These are phyloP conservation scores for Aspergillus ostianus DNA, from an alignment of 495 filamentous ascomycete species.

Conservation along the genomic window DNA sequence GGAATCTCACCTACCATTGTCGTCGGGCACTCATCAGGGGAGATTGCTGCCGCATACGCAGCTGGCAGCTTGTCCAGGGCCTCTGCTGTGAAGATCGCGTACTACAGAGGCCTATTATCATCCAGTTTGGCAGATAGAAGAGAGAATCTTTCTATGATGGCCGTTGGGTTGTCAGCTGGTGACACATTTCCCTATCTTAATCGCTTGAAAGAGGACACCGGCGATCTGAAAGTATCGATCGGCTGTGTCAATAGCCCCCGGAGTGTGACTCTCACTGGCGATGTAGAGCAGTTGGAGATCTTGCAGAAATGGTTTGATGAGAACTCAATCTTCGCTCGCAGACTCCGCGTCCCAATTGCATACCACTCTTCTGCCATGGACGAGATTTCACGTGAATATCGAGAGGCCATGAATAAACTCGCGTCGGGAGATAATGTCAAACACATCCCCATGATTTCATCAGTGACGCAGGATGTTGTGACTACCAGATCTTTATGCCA, in stretches of 20 bases:
- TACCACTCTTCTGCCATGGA: constrained; percentile 16
- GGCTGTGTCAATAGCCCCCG: constrained; percentile 35
- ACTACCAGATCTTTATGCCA: too few species aligned
- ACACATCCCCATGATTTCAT: too few species aligned
- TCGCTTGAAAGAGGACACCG: not conserved
- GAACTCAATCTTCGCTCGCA: constrained; percentile 9
- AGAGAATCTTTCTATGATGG: constrained; percentile 12
- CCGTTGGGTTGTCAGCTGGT: constrained; percentile 7
- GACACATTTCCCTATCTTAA: constrained; percentile 1
- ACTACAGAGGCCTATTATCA: not conserved
- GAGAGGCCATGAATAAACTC: too few species aligned
- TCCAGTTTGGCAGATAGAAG: not conserved
- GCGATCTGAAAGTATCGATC: constrained; percentile 13
- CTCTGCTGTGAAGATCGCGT: constrained; percentile 11
- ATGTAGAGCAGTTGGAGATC: constrained; percentile 15
- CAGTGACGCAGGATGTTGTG: too few species aligned
- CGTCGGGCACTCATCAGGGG: constrained; percentile 42
- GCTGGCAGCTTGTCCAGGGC: not conserved
- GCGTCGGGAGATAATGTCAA: too few species aligned
- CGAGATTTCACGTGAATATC: constrained; percentile 5
- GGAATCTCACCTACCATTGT: constrained; percentile 30
- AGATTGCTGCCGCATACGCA: constrained; percentile 38
- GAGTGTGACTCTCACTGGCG: constrained; percentile 31
- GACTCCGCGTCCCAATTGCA: constrained; percentile 7
- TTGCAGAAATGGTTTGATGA: constrained; percentile 2